phyloP scores from a whole-genome alignment of 768 basidiomycete species.

The Stropharia rugosoannulata region DNA sequence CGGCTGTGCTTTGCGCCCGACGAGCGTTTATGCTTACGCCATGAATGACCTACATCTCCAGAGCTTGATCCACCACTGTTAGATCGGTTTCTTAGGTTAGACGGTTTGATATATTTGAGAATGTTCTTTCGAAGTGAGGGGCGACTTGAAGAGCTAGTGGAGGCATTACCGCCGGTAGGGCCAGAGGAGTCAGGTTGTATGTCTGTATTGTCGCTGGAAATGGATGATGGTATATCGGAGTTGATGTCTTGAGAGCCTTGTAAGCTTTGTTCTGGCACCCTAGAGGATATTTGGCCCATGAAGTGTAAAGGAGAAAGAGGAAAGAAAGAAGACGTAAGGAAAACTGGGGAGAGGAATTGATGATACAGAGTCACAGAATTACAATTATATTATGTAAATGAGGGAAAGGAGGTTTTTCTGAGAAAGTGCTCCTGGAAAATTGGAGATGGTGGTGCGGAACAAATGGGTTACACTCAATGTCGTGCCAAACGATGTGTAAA shows the following conservation, averaged over 20 bases:
- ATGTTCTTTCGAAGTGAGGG: slow-evolving; percentile 23
- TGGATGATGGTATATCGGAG: slow-evolving; percentile 8
- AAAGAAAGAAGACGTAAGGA: slow-evolving; percentile 1
- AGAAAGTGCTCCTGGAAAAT: not conserved
- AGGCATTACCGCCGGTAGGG: slow-evolving; percentile 5
- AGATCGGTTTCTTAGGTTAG: slow-evolving; percentile 17
- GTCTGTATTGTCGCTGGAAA: slow-evolving; percentile 17
- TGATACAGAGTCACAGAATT: slow-evolving; percentile 13
- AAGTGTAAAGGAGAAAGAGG: slow-evolving; percentile 6
- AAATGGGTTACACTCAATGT: slow-evolving; percentile 10
- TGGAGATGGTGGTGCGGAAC: slow-evolving; percentile 17
- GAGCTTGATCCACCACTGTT: slow-evolving; percentile 9
- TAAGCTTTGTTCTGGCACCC: slow-evolving; percentile 6
- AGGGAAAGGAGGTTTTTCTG: slow-evolving; percentile 1
- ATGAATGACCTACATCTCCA: slow-evolving; percentile 17
- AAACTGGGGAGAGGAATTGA: slow-evolving; percentile 2
- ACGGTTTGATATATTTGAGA: slow-evolving; percentile 23
- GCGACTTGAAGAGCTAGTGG: slow-evolving; percentile 18
- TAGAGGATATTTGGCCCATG: slow-evolving; percentile 22
- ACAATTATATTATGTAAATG: slow-evolving; percentile 12
- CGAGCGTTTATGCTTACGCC: slow-evolving; percentile 30
- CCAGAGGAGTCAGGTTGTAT: slow-evolving; percentile 5
- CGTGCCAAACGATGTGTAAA: slow-evolving; percentile 19
- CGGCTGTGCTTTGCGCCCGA: slow-evolving; percentile 27
- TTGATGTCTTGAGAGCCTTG: not conserved